Conservation (phyloP, 2,329 filamentous ascomycete species). For the Fusarium sp. region DNA sequence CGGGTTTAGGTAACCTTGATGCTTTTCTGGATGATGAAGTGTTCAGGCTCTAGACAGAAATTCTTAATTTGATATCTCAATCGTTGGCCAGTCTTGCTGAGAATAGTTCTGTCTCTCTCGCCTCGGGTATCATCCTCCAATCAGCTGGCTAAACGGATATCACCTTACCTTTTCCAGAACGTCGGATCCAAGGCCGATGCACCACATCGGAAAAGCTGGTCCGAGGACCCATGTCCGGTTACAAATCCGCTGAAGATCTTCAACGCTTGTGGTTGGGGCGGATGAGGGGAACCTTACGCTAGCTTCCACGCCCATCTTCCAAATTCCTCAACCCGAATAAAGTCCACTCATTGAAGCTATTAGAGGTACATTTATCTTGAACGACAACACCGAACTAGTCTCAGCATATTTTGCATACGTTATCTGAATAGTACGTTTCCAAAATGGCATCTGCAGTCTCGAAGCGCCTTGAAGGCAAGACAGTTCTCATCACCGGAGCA, state of each 20-base stretch:
- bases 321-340: neutral
- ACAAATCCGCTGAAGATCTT: slow-evolving; percentile 6
- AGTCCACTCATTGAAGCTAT: neutral
- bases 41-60: slow-evolving; percentile 13
- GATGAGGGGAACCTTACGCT: neutral
- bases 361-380: neutral
- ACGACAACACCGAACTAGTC: neutral
- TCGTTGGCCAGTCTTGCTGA: no score
- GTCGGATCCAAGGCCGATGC: slow-evolving; percentile 10
- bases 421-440: neutral
- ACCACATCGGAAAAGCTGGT: slow-evolving; percentile 6
- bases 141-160: slow-evolving; percentile 1
- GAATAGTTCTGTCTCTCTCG: no score
- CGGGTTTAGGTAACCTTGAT: slow-evolving; percentile 42
- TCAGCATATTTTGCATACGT: neutral
- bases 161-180: slow-evolving; percentile 11
- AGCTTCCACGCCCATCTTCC: neutral
- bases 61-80: neutral
- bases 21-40: slow-evolving; percentile 37
- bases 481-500: slow-evolving; percentile 89
- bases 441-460: slow-evolving; percentile 69
- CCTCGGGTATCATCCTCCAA: neutral
- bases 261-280: slow-evolving; percentile 1
- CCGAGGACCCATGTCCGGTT: neutral
- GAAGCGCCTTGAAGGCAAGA: slow-evolving; percentile 92